phyloP scores from a whole-genome alignment of 192 early-diverging fungal species.

The Allomyces javanicus region DNA sequence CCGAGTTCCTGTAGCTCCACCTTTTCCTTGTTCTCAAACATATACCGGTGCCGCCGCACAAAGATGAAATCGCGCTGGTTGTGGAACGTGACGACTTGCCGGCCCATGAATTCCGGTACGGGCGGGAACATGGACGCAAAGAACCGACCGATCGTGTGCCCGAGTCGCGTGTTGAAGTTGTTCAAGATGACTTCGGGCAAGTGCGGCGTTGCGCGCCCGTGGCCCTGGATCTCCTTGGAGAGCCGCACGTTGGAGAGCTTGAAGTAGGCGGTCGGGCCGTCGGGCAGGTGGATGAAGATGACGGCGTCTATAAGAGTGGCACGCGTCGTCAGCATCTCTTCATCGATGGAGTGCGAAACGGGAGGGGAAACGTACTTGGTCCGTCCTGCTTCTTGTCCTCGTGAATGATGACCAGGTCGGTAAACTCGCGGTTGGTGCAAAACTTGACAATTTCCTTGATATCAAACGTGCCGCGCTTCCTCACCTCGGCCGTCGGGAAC shows the following conservation, averaged over 20 bases:
- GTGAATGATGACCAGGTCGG: constrained; percentile 82
- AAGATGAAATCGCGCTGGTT: constrained; percentile 99
- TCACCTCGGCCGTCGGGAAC: constrained; percentile 75
- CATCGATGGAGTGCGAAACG: background rate
- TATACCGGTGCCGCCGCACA: constrained; percentile 89
- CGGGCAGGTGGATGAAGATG: constrained; percentile 83
- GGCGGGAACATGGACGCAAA: constrained; percentile 94
- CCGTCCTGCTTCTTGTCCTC: constrained; percentile 61
- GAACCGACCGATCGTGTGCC: constrained; percentile 89
- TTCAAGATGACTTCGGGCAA: constrained; percentile 94
- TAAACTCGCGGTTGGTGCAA: constrained; percentile 71
- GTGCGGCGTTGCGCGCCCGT: constrained; percentile 56
- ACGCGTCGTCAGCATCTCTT: background rate
- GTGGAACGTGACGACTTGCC: constrained; percentile 89
- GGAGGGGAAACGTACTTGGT: constrained; percentile 39
- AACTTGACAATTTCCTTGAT: constrained; percentile 80
- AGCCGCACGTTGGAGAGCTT: constrained; percentile 65
- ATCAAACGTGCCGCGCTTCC: constrained; percentile 69
- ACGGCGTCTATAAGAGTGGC: constrained; percentile 38
- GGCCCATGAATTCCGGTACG: constrained; percentile 83
- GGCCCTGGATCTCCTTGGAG: constrained; percentile 52
- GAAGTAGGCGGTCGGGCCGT: constrained; percentile 94
- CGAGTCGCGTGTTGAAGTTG: constrained; percentile 88
- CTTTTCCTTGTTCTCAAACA: constrained; percentile 59
- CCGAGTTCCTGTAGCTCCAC: constrained; percentile 89